These are phyloP conservation scores for Cystobasidium pallidum DNA, from an alignment of 1,284 basidiomycete species.

Conservation along the genomic window DNA sequence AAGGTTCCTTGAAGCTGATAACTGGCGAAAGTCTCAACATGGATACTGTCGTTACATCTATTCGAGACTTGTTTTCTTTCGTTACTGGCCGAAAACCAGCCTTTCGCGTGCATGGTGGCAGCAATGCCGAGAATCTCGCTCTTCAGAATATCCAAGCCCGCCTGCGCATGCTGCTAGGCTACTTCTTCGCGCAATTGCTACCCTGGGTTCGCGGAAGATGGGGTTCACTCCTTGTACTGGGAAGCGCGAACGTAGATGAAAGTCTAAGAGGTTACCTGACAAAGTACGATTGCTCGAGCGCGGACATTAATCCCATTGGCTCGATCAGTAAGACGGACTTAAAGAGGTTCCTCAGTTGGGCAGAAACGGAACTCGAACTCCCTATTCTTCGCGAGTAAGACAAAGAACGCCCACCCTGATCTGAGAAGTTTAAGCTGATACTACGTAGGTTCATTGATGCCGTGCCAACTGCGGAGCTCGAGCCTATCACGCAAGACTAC, in stretches of 20 bases:
- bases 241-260: slow-evolving; percentile 97
- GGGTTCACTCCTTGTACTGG: slow-evolving; percentile 89
- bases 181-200: slow-evolving; percentile 93
- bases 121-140: slow-evolving; percentile 86
- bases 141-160: slow-evolving; percentile 98
- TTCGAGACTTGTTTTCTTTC: slow-evolving; percentile 78
- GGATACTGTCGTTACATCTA: slow-evolving; percentile 84
- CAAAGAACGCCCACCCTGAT: neutral
- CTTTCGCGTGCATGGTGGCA: slow-evolving; percentile 87
- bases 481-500: slow-evolving; percentile 90
- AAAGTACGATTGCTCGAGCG: slow-evolving; percentile 81
- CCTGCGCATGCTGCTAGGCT: slow-evolving; percentile 92
- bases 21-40: slow-evolving; percentile 69
- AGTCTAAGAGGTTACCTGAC: slow-evolving; percentile 95
- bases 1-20: neutral
- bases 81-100: slow-evolving; percentile 81
- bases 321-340: slow-evolving; percentile 97
- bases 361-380: slow-evolving; percentile 74
- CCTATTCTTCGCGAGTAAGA: slow-evolving; percentile 76
- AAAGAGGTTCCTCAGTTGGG: slow-evolving; percentile 91
- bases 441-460: slow-evolving; percentile 79
- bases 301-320: slow-evolving; percentile 98
- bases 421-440: neutral
- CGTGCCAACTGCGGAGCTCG: slow-evolving; percentile 91
- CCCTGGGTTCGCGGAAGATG: slow-evolving; percentile 85